Base-by-base conservation (phyloP, 208 protist species). In the Acanthamoeba culbertsoni region DNA sequence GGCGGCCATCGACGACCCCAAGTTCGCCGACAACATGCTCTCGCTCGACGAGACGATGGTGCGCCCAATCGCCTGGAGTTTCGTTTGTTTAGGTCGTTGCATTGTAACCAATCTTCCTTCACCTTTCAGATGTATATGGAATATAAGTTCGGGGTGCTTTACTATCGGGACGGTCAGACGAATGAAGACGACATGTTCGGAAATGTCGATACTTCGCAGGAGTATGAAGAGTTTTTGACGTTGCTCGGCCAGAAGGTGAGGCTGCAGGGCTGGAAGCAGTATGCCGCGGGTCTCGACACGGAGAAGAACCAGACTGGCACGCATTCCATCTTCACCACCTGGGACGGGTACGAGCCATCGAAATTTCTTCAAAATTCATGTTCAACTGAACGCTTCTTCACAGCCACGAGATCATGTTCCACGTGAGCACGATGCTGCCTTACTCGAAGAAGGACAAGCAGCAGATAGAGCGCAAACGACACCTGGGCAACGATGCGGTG, bases 131-230 rank as follows among this genome's bases (percentile, higher is more conserved):
- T 94, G 28, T 91, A 95, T 7, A 95, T 68, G 12, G 91, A 90
- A 62, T 95, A 93, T 35, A 96, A 96, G 59, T 95, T 96, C 88
- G 95, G 95, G 53, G 57, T 96, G 51, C 53, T 96, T 10, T 96
- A 95, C 86, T 94, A 93, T 91, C 59, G 37, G 12, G 48, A 90
- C 10, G 86, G 86, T 31, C 95, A 96, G 79, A 16, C 12, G 0
- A 71, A 92, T 31, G 93, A 95, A 16, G 93, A 95, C 35, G 86
- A 94, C 16, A 94, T 95, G 93, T 94, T 96, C 63, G 94, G 57
- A 7, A 96, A 95, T 91, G 82, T 90, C 14, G 82, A 90, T 26
- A 68, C 82, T 35, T 71, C 53, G 20, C 46, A 28, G 12, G 82
- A 91, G 26, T 96, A 95, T 48, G 92, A 95, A 33, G 46, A 94